Evolutionary conservation across 805 yeast species (phyloP).

Genomic region (Yamadazyma olivae): DNA sequence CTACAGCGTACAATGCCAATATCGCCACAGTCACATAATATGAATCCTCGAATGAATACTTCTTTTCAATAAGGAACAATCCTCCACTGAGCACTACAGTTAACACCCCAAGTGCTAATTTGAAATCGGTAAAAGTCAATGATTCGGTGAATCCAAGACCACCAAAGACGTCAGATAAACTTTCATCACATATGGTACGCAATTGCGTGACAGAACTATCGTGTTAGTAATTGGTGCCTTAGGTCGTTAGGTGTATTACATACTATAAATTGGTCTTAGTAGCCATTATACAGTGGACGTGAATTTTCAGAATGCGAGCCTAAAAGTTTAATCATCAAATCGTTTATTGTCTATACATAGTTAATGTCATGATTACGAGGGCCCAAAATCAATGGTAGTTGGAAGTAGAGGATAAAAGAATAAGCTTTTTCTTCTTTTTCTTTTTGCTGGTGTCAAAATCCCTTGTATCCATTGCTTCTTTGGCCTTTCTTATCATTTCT

Average conservation of each 20-base stretch:
- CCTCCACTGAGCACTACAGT: slow-evolving; percentile 46
- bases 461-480: slow-evolving; percentile 39
- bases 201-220: slow-evolving; percentile 45
- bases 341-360: too few species aligned
- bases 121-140: slow-evolving; percentile 42
- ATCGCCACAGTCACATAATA: slow-evolving; percentile 31
- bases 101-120: slow-evolving; percentile 46
- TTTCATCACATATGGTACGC: slow-evolving; percentile 49
- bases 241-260: slow-evolving; percentile 11
- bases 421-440: slow-evolving; percentile 47
- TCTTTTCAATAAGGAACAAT: slow-evolving; percentile 48
- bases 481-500: slow-evolving; percentile 51
- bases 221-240: slow-evolving; percentile 1
- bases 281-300: background rate
- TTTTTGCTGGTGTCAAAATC: slow-evolving; percentile 29
- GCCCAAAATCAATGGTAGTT: too few species aligned
- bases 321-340: too few species aligned
- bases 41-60: slow-evolving; percentile 40
- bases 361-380: too few species aligned
- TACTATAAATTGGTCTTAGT: slow-evolving; percentile 25
- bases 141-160: slow-evolving; percentile 47
- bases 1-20: slow-evolving; percentile 35
- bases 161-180: slow-evolving; percentile 37
- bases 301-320: too few species aligned
- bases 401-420: slow-evolving; percentile 18